Evolutionary conservation across 75 land plant species (phyloP).

Genomic region (Isoetes taiwanensis): DNA sequence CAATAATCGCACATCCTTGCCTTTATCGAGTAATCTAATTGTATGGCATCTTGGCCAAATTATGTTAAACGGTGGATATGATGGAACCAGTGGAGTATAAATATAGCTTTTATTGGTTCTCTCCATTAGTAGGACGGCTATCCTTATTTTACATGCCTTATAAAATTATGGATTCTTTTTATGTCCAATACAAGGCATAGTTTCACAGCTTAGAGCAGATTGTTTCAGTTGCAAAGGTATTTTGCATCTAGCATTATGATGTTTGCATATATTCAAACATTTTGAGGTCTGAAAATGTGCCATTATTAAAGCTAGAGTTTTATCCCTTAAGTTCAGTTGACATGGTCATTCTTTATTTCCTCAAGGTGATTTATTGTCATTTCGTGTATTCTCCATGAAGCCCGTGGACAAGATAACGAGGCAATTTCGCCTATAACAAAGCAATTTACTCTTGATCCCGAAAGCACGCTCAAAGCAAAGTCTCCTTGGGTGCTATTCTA

Average conservation of each 20-base stretch:
- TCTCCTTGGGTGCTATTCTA: slow-evolving; percentile 50
- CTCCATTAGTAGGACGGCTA: neutral
- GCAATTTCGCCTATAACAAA: slow-evolving; percentile 54
- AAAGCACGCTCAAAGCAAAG: slow-evolving; percentile 53
- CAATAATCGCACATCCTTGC: neutral
- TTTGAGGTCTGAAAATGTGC: neutral
- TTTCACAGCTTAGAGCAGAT: neutral
- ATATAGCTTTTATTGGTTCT: neutral
- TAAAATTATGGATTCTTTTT: neutral
- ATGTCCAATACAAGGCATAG: too few relatives aligned
- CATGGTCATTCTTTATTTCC: too few relatives aligned
- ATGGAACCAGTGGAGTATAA: neutral
- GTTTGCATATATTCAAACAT: neutral
- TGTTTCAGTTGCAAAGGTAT: neutral
- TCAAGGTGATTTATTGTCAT: too few relatives aligned
- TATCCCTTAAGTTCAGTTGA: too few relatives aligned
- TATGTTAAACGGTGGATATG: neutral
- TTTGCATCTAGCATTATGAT: neutral
- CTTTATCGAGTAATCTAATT: neutral
- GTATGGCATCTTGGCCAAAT: neutral
- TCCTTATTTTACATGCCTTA: neutral
- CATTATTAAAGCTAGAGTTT: neutral
- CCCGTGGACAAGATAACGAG: slow-evolving; percentile 33
- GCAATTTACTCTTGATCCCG: slow-evolving; percentile 42
- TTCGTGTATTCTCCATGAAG: slow-evolving; percentile 60